Conservation (phyloP, 2,329 filamentous ascomycete genomes). For the Arthrobotrys sphaeroides region DNA sequence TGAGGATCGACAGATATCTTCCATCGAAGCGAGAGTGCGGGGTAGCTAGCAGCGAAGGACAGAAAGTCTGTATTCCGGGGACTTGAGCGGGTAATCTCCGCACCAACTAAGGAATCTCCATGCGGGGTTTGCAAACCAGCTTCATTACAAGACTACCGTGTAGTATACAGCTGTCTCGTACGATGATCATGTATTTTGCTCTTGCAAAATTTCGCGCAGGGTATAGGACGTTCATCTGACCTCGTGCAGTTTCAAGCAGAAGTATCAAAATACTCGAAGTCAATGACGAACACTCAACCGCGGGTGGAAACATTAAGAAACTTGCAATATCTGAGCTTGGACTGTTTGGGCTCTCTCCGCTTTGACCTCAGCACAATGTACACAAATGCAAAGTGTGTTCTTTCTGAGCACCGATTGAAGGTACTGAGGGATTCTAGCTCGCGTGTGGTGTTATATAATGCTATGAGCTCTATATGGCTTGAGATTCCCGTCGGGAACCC, state of each 20-base stretch:
- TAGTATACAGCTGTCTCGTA: neutral
- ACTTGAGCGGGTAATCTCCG: slow-evolving; percentile 4
- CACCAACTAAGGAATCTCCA: neutral
- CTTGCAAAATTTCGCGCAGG: no score
- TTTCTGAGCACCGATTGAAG: no score
- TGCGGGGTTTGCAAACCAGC: neutral
- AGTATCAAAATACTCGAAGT: no score
- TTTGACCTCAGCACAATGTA: no score
- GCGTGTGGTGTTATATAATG: no score
- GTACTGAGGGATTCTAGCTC: no score
- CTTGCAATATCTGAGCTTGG: neutral
- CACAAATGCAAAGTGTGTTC: no score
- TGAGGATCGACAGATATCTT: slow-evolving; percentile 24
- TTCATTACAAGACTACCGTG: neutral
- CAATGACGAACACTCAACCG: no score
- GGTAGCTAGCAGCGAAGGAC: slow-evolving; percentile 22
- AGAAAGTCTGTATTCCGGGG: slow-evolving; percentile 1
- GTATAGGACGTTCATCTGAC: slow-evolving; percentile 5
- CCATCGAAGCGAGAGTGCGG: slow-evolving; percentile 53
- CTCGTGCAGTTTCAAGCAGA: neutral
- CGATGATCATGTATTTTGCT: neutral
- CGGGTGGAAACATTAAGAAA: no score
- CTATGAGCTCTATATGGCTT: no score
- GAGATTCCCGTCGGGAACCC: no score
- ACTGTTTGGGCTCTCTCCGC: neutral